These are phyloP conservation scores for Fusarium praegraminearum DNA, from an alignment of 2,329 filamentous ascomycete species.

Conservation along the genomic window DNA sequence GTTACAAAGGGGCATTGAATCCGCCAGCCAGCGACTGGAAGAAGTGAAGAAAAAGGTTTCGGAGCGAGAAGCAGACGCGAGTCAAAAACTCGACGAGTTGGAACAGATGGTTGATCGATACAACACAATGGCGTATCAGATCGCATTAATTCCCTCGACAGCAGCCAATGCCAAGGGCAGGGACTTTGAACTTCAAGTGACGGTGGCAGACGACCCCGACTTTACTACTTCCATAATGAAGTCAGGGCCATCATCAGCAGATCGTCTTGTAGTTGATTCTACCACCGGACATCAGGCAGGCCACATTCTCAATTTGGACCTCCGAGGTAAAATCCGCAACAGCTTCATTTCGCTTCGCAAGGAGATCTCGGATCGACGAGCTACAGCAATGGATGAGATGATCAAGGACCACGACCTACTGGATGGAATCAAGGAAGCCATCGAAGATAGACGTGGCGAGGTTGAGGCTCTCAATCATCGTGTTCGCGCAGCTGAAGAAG, in stretches of 20 bases:
- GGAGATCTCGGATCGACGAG: constrained; percentile 90
- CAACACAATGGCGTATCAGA: constrained; percentile 95
- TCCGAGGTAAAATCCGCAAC: constrained; percentile 84
- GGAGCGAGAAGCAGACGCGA: constrained; percentile 90
- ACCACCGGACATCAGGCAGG: constrained; percentile 90
- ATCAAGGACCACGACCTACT: constrained; percentile 95
- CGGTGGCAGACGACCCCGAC: constrained; percentile 81
- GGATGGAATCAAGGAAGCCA: constrained; percentile 94
- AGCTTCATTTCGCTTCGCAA: constrained; percentile 83
- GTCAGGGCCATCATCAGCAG: constrained; percentile 61
- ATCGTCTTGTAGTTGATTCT: constrained; percentile 84
- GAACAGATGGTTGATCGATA: constrained; percentile 90
- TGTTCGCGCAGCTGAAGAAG: constrained; percentile 87
- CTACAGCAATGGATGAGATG: constrained; percentile 85
- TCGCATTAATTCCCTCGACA: constrained; percentile 86
- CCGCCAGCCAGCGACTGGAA: constrained; percentile 79
- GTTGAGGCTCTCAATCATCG: constrained; percentile 92
- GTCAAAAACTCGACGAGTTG: constrained; percentile 88
- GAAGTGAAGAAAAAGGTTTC: constrained; percentile 85
- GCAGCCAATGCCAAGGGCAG: constrained; percentile 87
- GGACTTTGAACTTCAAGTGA: constrained; percentile 86
- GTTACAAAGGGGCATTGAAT: constrained; percentile 88
- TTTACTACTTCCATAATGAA: constrained; percentile 75
- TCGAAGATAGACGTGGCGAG: constrained; percentile 94
- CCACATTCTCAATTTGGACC: constrained; percentile 88